A percentile compares a stretch with the other conserved stretches of the same genome.
phyloP scores from a whole-genome alignment of 140 eudicot genomes.

The Erigeron philadelphicus region DNA sequence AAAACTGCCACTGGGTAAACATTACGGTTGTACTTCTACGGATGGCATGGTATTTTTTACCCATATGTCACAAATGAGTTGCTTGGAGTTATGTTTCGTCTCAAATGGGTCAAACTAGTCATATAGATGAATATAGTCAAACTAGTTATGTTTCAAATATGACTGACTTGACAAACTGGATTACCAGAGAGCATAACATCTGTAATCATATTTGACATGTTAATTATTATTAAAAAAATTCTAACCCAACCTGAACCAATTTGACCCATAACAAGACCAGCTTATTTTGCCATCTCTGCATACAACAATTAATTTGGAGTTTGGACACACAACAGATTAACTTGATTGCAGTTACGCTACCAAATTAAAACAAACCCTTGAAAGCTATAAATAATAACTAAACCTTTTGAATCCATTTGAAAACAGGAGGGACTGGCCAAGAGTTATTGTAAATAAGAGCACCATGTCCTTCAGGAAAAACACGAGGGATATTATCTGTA shows the following conservation, averaged over 20 bases:
- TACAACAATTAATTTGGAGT: not conserved
- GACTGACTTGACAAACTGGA: not conserved
- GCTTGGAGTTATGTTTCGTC: not conserved
- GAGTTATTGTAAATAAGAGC: slow-evolving; percentile 57
- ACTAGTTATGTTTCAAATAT: too few species aligned
- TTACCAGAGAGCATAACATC: not conserved
- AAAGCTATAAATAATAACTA: not conserved
- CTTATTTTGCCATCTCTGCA: not conserved
- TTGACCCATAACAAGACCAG: not conserved
- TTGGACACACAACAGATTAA: not conserved
- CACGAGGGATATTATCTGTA: slow-evolving; percentile 82
- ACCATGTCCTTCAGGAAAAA: slow-evolving; percentile 83
- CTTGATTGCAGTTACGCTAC: not conserved
- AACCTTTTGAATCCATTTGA: slow-evolving; percentile 89
- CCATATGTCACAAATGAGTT: not conserved
- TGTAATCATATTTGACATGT: not conserved
- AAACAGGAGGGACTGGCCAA: slow-evolving; percentile 82
- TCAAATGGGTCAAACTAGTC: not conserved
- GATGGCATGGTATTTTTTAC: not conserved
- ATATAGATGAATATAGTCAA: not conserved
- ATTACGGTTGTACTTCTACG: not conserved
- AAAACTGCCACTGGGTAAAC: not conserved
- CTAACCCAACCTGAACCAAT: not conserved
- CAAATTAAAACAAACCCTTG: not conserved
- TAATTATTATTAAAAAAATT: not conserved